Conservation (phyloP, 768 basidiomycete species). For the Aureoboletus auriporus region DNA sequence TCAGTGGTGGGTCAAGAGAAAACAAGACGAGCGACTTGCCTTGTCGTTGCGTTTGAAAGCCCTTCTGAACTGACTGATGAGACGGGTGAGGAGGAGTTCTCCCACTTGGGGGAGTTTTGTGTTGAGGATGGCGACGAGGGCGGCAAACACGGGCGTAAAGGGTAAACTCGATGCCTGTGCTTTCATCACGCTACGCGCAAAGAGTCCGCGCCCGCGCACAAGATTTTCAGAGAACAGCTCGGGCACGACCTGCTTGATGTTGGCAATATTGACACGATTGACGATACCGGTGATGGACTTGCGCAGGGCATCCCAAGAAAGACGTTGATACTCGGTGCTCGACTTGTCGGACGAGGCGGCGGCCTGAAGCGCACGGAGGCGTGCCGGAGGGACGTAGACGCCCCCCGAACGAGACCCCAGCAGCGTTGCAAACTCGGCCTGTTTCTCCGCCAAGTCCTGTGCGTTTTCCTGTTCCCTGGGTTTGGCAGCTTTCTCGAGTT, state of each 20-base stretch:
- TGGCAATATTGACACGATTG: conserved; percentile 95
- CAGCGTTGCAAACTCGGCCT: conserved; percentile 89
- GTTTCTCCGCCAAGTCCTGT: conserved; percentile 55
- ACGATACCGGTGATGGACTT: conserved; percentile 99
- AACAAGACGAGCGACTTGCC: conserved; percentile 41
- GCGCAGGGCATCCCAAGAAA: conserved; percentile 96
- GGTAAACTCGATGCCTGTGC: conserved; percentile 96
- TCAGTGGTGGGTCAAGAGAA: neutral
- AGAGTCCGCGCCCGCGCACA: conserved; percentile 88
- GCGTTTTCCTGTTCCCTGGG: conserved; percentile 42
- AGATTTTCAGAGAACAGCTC: conserved; percentile 94
- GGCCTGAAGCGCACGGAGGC: conserved; percentile 82
- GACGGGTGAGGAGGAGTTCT: conserved; percentile 81
- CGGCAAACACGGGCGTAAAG: conserved; percentile 96
- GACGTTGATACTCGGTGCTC: conserved; percentile 85
- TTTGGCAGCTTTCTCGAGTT: conserved; percentile 59
- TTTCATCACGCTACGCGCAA: conserved; percentile 94
- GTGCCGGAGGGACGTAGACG: conserved; percentile 94
- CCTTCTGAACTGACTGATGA: conserved; percentile 93
- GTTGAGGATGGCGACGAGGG: conserved; percentile 91
- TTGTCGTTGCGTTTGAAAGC: conserved; percentile 98
- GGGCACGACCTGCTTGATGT: conserved; percentile 92
- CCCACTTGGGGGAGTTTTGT: conserved; percentile 96
- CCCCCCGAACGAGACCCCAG: conserved; percentile 82
- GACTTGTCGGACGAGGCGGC: conserved; percentile 81